Evolutionary conservation across 805 yeast genomes (phyloP).

Genomic region (Candida rishiriensis): DNA sequence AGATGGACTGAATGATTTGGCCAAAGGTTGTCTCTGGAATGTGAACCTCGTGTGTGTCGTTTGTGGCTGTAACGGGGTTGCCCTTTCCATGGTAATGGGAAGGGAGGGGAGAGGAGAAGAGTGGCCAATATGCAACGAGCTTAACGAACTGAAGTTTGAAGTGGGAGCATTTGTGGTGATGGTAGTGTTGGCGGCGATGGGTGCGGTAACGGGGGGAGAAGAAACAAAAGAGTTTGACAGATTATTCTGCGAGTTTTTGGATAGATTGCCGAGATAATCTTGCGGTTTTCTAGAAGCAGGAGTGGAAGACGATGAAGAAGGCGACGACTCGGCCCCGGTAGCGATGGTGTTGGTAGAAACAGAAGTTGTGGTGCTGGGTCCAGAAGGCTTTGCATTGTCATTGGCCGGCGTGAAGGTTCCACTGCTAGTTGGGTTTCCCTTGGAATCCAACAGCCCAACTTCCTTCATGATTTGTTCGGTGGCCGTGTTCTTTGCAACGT

Average conservation of each 20-base stretch:
- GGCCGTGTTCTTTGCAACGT: slow-evolving; percentile 66
- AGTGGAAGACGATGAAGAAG: slow-evolving; percentile 5
- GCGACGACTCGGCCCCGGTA: too few species aligned
- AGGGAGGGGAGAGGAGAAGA: neutral
- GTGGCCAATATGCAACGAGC: too few species aligned
- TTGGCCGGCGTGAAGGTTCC: neutral
- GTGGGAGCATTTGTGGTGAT: neutral
- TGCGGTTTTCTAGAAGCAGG: neutral
- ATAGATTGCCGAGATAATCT: neutral
- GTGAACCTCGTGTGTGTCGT: slow-evolving; percentile 5
- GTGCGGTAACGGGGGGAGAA: neutral
- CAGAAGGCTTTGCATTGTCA: neutral
- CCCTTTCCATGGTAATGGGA: neutral
- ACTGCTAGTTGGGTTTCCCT: neutral
- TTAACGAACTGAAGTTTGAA: neutral
- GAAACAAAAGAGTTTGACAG: neutral
- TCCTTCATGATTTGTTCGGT: slow-evolving; percentile 49
- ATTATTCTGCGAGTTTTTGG: neutral
- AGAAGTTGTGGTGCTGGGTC: too few species aligned
- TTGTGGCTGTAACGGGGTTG: too few species aligned
- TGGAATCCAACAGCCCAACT: slow-evolving; percentile 38
- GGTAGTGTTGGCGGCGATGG: neutral
- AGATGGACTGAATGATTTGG: slow-evolving; percentile 8
- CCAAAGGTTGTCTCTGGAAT: slow-evolving; percentile 17
- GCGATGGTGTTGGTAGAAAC: too few species aligned